phyloP scores from a whole-genome alignment of 1,139 yeast species.

The Pichia sp. region DNA sequence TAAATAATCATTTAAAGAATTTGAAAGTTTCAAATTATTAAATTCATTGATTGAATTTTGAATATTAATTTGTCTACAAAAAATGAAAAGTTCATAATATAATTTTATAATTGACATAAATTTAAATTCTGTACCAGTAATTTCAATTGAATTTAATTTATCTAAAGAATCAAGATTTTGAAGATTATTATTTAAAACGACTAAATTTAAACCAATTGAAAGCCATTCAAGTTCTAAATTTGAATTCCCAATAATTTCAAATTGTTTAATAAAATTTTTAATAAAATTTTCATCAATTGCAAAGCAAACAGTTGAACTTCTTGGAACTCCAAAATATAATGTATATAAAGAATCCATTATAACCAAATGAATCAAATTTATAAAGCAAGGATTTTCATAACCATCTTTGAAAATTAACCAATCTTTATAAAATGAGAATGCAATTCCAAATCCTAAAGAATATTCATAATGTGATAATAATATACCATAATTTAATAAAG shows the following conservation, averaged over 20 bases:
- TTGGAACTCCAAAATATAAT: constrained; percentile 52
- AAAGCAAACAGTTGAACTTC: constrained; percentile 22
- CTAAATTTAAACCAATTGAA: constrained; percentile 25
- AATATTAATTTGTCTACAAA: constrained; percentile 16
- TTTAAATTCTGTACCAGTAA: constrained; percentile 20
- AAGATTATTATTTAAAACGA: constrained; percentile 19
- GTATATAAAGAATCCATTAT: constrained; percentile 51
- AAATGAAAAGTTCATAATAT: constrained; percentile 20
- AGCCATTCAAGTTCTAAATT: constrained; percentile 15
- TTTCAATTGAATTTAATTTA: constrained; percentile 21
- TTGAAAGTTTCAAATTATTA: not conserved
- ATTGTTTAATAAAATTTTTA: constrained; percentile 37
- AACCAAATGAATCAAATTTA: constrained; percentile 42
- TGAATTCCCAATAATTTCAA: constrained; percentile 3
- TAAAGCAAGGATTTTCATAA: constrained; percentile 21
- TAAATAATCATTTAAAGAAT: constrained; percentile 3
- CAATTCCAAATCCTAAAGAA: constrained; percentile 46
- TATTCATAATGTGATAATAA: constrained; percentile 52
- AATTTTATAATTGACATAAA: constrained; percentile 22
- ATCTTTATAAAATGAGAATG: constrained; percentile 53
- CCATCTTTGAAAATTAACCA: constrained; percentile 37
- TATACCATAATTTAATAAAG: constrained; percentile 48
- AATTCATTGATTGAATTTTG: constrained; percentile 1
- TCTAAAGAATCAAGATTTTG: constrained; percentile 17
- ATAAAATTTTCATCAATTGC: constrained; percentile 35